Base-by-base conservation (phyloP, 305 asterid species). In the Fraxinus angustifolia region DNA sequence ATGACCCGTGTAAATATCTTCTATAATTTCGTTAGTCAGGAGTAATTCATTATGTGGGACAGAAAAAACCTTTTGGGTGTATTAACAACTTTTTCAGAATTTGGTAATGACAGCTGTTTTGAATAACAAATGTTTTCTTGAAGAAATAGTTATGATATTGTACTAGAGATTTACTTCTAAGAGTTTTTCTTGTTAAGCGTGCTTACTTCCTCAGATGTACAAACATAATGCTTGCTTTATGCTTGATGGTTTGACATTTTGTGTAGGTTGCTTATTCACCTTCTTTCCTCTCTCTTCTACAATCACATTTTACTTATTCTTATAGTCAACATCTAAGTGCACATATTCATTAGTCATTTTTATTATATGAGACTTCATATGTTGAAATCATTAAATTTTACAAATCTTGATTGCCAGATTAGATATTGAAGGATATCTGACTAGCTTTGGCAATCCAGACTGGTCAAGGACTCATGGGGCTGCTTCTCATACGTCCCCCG, bases 381-480 rank as follows among this genome's bases (percentile, higher is more conserved):
- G 14, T 19, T 53, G 60, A 67, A 78, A 56, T 65, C 31, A 11
- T 26, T 72, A 72, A 16, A 72, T 50, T 34, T n/a, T 40, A 50
- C 73, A 71, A 82, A 56, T 84, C 79, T 86, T 89, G 84, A 76
- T 85, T 85, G 78, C 78, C 96, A 96, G 99, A 82, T 93, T 91
- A 87, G 84, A 94, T 82, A 84, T 96, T 26, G 90, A 94, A 79
- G 98, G 99, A 77, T 88, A 60, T 87, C 90, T 91, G 40, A 90
- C 98, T 76, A 97, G 99, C 65, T 93, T 96, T 88, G 99, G 99
- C 86, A 92, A 91, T 89, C 96, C 97, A 81, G 98, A 93, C 87
- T 96, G 99, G 99, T 79, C 86, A 12, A 93, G 90, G 82, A 90
- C 98, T 67, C 98, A 94, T n/a, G 93, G 85, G 81, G 86, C 93